These are phyloP conservation scores for Fusarium anthophilum DNA, from an alignment of 2,329 filamentous ascomycete genomes.

Conservation along the genomic window DNA sequence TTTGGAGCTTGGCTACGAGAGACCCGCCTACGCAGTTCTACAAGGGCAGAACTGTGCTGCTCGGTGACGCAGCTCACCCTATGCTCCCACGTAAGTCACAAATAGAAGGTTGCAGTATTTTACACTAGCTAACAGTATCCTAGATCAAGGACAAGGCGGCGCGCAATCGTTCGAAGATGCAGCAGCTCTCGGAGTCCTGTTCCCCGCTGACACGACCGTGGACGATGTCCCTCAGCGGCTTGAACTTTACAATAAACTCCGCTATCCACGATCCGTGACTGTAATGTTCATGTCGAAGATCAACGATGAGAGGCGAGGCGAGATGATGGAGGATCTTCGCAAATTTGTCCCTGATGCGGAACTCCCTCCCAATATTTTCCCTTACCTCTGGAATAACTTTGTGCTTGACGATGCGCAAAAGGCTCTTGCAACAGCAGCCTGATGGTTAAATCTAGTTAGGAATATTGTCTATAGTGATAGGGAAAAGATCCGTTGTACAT, in stretches of 20 bases:
- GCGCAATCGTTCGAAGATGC: constrained; percentile 19
- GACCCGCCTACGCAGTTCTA: neutral
- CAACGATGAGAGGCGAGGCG: neutral
- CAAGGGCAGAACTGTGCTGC: neutral
- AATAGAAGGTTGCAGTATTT: no score
- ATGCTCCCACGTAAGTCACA: constrained; percentile 18
- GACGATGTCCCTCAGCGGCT: neutral
- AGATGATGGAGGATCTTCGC: constrained; percentile 8
- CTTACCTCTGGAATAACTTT: neutral
- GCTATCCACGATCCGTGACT: neutral
- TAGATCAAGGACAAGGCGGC: constrained; percentile 21
- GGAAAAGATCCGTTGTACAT: neutral
- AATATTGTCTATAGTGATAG: neutral
- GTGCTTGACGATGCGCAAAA: neutral
- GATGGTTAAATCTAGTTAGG: neutral
- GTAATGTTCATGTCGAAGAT: constrained; percentile 10
- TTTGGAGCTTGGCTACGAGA: constrained; percentile 9
- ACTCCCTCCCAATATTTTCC: neutral
- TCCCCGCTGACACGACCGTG: neutral
- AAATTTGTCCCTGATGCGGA: constrained; percentile 1
- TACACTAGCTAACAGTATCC: neutral
- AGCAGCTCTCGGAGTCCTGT: constrained; percentile 4
- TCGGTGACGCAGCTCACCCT: constrained; percentile 19
- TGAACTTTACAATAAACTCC: constrained; percentile 5
- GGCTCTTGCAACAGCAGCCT: neutral